A percentile compares a stretch with the other conserved stretches of the same genome.
These are phyloP conservation scores for Yamadazyma diddensiae DNA, from an alignment of 1,139 yeast genomes.

Conservation along the genomic window DNA sequence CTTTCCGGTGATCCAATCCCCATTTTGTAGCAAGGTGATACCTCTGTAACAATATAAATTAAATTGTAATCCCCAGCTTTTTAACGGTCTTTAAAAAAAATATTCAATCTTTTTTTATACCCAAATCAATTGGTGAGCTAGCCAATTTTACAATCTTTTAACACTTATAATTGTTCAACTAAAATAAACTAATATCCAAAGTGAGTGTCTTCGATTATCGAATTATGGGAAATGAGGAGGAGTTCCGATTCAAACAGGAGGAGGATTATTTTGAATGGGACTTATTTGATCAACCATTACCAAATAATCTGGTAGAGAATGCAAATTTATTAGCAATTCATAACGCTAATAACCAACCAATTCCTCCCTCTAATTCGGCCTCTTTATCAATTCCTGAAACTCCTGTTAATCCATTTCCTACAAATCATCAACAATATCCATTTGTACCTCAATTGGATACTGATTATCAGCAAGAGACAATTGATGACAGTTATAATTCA, in stretches of 20 bases:
- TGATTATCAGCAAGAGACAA: no score
- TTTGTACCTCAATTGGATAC: no score
- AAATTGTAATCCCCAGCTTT: no score
- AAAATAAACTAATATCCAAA: not conserved
- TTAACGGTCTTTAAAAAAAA: no score
- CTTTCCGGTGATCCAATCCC: not conserved
- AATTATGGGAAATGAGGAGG: conserved; percentile 6
- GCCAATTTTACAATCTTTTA: not conserved
- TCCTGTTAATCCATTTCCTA: not conserved
- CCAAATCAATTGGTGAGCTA: no score
- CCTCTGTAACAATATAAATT: not conserved
- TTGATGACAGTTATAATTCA: no score
- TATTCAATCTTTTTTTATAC: no score
- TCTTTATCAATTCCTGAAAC: not conserved
- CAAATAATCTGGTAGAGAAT: no score
- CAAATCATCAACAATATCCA: not conserved
- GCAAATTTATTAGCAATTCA: no score
- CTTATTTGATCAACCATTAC: conserved; percentile 2
- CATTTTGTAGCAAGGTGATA: not conserved
- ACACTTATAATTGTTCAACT: not conserved
- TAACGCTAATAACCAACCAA: not conserved
- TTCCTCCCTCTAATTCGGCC: not conserved
- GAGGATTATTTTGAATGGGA: conserved; percentile 5
- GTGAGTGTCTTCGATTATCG: conserved; percentile 4
- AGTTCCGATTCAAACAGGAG: conserved; percentile 3